phyloP scores from a whole-genome alignment of 2,329 filamentous ascomycete species.

The Aspergillus unguis region DNA sequence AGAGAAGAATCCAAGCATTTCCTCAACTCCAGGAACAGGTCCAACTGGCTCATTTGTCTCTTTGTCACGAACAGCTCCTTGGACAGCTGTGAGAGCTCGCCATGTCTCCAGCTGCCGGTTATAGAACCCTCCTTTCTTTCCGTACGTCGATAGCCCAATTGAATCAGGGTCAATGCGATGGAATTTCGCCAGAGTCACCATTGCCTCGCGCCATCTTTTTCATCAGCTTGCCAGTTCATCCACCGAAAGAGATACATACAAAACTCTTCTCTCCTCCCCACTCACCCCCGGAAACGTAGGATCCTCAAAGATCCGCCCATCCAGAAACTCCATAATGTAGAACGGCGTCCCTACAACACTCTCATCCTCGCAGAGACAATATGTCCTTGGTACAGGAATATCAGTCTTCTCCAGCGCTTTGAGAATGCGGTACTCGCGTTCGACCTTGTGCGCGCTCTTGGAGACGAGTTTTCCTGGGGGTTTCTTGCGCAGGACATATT shows the following conservation, averaged over 20 bases:
- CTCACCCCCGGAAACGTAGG: constrained; percentile 71
- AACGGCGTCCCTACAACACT: constrained; percentile 82
- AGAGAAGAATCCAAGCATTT: constrained; percentile 74
- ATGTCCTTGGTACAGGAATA: constrained; percentile 79
- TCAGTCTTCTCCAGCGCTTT: constrained; percentile 73
- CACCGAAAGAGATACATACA: constrained; percentile 47
- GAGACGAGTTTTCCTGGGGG: constrained; percentile 88
- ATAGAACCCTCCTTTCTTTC: constrained; percentile 74
- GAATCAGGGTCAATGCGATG: constrained; percentile 67
- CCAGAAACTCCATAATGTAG: constrained; percentile 95
- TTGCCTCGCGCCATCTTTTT: constrained; percentile 74
- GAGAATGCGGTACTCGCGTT: constrained; percentile 90
- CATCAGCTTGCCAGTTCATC: neutral
- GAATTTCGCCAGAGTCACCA: constrained; percentile 77
- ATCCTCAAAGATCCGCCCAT: constrained; percentile 90
- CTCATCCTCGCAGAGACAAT: constrained; percentile 80
- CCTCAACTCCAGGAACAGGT: constrained; percentile 75
- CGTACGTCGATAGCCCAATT: constrained; percentile 70
- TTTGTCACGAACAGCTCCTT: constrained; percentile 70
- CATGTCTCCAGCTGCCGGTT: constrained; percentile 81
- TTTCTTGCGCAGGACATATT: constrained; percentile 94
- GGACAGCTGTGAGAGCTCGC: constrained; percentile 70
- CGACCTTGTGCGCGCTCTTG: constrained; percentile 91
- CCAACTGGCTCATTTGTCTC: constrained; percentile 76
- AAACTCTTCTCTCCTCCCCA: constrained; percentile 65